Evolutionary conservation across 2,329 filamentous ascomycete genomes (phyloP), one percentile per base, ranked within the genome.

Genomic region (Canariomyces notabilis): DNA sequence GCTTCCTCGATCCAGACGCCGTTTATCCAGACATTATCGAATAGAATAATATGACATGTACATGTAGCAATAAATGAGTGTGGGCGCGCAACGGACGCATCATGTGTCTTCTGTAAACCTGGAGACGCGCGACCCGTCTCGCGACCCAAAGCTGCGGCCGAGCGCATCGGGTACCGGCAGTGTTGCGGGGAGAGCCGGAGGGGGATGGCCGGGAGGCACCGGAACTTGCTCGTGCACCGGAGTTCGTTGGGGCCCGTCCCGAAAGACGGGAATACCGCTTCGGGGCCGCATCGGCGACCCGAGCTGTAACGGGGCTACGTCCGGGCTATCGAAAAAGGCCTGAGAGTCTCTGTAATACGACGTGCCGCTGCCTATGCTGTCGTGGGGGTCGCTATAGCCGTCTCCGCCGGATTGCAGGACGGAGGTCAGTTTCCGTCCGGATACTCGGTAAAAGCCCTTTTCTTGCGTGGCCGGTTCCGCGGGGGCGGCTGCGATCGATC

Each of bases 181-280:
- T 16, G 59, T 57, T 21, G 55, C 53, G 16, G 64, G 56, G 11
- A 62, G 58, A 4, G 61, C 53, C 20, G 59, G 57, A 26, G 57
- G 57, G 34, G 64, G 64, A 15, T 49, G 47, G n/a, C 53, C 52
- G 39, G 67, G 64, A 20, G 64, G 57, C 45, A 77, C 77, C 0
- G 76, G 75, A 19, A 69, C 72, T 40, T 74, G 69, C 48, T 78
- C 74, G 47, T 77, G 75, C 14, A 84, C 67, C 1, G 82, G 77
- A 3, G 78, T 81, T 44, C 80, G 75, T 15, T 76, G 80, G 14
- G 83, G 83, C n/a, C 82, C 78, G n/a, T 78, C 74, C 51, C 80
- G 73, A 59, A 82, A 74, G 23, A 82, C 68, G n/a, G 76, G 73
- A 4, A 81, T 66, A 8, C 79, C 78, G 57, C 79, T 82, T 44